Percentiles rank a stretch among this genome's conserved stretches.
Conservation (phyloP, 192 early-diverging fungal species). For the Linnemannia zychae region DNA sequence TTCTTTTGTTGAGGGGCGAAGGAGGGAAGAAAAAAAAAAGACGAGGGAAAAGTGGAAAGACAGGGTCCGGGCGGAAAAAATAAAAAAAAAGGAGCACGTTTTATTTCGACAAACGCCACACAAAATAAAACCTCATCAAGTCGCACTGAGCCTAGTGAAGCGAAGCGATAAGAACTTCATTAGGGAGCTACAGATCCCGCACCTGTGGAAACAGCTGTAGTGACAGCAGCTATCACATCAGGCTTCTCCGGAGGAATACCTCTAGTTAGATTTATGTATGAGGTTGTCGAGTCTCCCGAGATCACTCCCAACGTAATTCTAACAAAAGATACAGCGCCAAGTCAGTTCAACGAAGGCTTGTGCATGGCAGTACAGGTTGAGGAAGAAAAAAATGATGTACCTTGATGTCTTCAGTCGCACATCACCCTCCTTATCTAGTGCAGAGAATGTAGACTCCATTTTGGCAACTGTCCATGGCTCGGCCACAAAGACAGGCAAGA, state of each 20-base stretch:
- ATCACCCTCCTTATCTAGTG: conserved; percentile 20
- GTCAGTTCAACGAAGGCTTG: not conserved
- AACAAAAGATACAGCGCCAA: not conserved
- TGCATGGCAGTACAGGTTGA: not conserved
- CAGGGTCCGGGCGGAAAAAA: not conserved
- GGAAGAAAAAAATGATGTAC: conserved; percentile 1
- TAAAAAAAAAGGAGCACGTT: too few relatives aligned
- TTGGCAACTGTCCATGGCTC: conserved; percentile 40
- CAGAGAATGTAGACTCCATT: conserved; percentile 19
- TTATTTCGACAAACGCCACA: not conserved
- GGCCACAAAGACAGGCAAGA: conserved; percentile 14
- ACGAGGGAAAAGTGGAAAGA: not conserved
- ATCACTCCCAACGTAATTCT: conserved; percentile 43
- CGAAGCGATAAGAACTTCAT: not conserved
- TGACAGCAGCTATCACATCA: not conserved
- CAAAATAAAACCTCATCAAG: not conserved
- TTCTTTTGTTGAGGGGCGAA: not conserved
- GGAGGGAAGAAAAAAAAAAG: not conserved
- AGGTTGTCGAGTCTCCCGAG: conserved; percentile 30
- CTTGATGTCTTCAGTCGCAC: conserved; percentile 26
- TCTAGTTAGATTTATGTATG: conserved; percentile 33
- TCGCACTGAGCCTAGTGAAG: not conserved
- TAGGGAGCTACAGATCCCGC: not conserved
- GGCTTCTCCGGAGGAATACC: conserved; percentile 17
- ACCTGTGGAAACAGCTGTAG: too few relatives aligned